phyloP scores from a whole-genome alignment of 1,139 yeast genomes.

The Groenewaldozyma sp. region DNA sequence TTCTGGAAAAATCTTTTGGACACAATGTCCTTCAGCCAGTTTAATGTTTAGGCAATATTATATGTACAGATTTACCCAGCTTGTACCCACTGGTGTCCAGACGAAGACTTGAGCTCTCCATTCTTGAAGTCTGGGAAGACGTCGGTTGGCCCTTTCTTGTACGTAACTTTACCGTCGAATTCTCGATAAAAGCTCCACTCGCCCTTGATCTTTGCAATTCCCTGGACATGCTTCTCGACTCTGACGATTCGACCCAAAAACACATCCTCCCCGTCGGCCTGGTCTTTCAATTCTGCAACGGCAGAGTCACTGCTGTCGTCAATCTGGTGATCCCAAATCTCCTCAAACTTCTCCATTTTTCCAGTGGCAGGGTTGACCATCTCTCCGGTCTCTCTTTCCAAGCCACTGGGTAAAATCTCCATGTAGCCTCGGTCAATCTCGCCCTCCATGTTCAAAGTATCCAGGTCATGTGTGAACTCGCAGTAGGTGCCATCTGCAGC shows the following conservation, averaged over 20 bases:
- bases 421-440: slow-evolving; percentile 34
- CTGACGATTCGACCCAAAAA: slow-evolving; percentile 19
- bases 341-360: slow-evolving; percentile 39
- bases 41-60: too few relatives aligned
- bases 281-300: neutral
- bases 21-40: too few relatives aligned
- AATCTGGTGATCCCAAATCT: slow-evolving; percentile 37
- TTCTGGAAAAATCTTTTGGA: too few relatives aligned
- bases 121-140: neutral
- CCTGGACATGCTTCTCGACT: slow-evolving; percentile 20
- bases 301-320: neutral
- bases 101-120: neutral
- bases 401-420: slow-evolving; percentile 32
- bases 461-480: slow-evolving; percentile 37
- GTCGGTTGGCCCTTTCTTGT: neutral
- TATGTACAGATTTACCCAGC: too few relatives aligned
- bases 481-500: slow-evolving; percentile 23
- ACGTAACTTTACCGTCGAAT: slow-evolving; percentile 4
- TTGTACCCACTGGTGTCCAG: neutral
- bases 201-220: slow-evolving; percentile 6
- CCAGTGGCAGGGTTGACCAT: slow-evolving; percentile 45
- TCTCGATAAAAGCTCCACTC: slow-evolving; percentile 3
- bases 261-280: slow-evolving; percentile 8
- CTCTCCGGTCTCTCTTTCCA: slow-evolving; percentile 44
- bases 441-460: slow-evolving; percentile 27